Conservation (phyloP, 2,329 filamentous ascomycete genomes). For the Tympanopsis confertula region DNA sequence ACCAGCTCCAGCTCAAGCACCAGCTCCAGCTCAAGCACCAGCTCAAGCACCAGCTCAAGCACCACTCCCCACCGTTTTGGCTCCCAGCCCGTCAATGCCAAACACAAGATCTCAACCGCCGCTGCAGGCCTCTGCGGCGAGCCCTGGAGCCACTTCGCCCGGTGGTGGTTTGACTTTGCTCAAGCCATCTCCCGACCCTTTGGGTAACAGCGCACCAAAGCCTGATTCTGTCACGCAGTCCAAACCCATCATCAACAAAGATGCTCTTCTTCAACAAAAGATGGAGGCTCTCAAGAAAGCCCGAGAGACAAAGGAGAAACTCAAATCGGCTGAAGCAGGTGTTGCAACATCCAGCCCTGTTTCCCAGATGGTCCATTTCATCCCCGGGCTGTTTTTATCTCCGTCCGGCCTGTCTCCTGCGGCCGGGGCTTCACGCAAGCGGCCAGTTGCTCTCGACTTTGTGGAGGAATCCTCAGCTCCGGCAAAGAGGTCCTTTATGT, state of each 20-base stretch:
- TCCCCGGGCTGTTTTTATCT: conserved; percentile 24
- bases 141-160: conserved; percentile 4
- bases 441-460: conserved; percentile 60
- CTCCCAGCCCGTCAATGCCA: too few species aligned
- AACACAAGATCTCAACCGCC: too few species aligned
- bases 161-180: conserved; percentile 3
- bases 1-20: too few species aligned
- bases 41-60: too few species aligned
- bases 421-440: conserved; percentile 25
- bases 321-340: conserved; percentile 8
- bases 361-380: conserved; percentile 9
- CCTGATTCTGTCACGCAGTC: conserved; percentile 10
- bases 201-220: conserved; percentile 2
- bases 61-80: too few species aligned
- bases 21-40: too few species aligned
- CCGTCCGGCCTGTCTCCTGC: conserved; percentile 12
- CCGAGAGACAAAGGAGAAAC: conserved; percentile 28
- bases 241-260: conserved; percentile 56
- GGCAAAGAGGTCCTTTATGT: conserved; percentile 51
- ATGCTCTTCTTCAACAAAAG: conserved; percentile 62
- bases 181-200: conserved; percentile 7
- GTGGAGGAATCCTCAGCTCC: conserved; percentile 37
- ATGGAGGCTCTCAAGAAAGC: conserved; percentile 63
- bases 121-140: too few species aligned
- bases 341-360: conserved; percentile 4